These are phyloP conservation scores for Codiaeum variegatum DNA, from an alignment of 441 rosid genomes.

Conservation along the genomic window DNA sequence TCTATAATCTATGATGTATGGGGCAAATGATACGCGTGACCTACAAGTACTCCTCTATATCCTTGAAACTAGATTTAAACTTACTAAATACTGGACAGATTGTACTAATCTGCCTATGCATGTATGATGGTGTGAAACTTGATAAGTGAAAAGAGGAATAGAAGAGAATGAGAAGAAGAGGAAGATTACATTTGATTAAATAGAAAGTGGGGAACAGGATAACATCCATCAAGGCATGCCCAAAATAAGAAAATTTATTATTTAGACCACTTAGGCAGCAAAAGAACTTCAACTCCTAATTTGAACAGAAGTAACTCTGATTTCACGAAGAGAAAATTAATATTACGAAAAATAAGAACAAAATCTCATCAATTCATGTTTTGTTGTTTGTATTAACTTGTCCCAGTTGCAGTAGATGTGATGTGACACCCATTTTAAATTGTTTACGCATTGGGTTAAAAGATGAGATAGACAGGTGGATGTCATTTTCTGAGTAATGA, in stretches of 20 bases:
- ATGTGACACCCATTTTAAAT: background rate
- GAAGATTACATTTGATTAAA: background rate
- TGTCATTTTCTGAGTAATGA: background rate
- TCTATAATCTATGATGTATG: background rate
- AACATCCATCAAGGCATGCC: background rate
- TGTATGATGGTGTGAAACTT: background rate
- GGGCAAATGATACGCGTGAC: background rate
- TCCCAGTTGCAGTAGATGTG: background rate
- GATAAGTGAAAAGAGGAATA: background rate
- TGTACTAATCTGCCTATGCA: background rate
- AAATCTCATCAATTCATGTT: background rate
- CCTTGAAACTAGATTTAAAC: background rate
- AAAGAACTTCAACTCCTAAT: background rate
- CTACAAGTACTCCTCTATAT: background rate
- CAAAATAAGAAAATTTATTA: background rate
- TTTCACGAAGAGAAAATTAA: background rate
- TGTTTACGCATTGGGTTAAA: background rate
- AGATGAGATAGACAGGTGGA: background rate
- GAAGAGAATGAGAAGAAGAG: background rate
- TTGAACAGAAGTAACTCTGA: background rate
- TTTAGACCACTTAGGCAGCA: background rate
- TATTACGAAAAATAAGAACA: background rate
- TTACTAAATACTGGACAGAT: background rate
- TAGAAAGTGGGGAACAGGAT: background rate
- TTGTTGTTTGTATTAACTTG: background rate